Conservation (phyloP, 805 yeast species). For the Starmerella gropengiesseri region DNA sequence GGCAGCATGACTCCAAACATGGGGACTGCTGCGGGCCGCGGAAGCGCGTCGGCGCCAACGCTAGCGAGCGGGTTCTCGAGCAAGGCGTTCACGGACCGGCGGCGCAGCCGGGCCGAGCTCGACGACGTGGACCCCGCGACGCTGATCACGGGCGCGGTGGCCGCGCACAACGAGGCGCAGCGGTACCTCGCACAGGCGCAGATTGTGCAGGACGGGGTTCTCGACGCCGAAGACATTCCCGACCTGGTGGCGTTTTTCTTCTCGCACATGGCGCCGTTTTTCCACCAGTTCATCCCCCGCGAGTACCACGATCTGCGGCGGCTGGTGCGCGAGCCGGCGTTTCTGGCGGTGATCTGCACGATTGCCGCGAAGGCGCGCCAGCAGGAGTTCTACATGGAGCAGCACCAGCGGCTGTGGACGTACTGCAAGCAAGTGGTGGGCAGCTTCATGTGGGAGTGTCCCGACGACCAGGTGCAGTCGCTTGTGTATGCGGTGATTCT, state of each 20-base stretch:
- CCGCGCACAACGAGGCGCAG: neutral
- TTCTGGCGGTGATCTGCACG: slow-evolving; percentile 9
- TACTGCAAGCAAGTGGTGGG: slow-evolving; percentile 7
- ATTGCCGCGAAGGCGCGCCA: slow-evolving; percentile 10
- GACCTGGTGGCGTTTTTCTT: slow-evolving; percentile 10
- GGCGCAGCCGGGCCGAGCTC: neutral
- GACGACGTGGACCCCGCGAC: neutral
- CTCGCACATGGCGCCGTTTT: slow-evolving; percentile 10
- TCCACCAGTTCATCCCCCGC: slow-evolving; percentile 8
- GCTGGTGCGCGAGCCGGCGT: slow-evolving; percentile 10
- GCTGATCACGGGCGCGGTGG: neutral
- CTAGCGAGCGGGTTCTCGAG: neutral
- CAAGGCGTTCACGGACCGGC: neutral
- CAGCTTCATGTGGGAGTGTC: slow-evolving; percentile 11
- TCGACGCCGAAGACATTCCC: slow-evolving; percentile 10
- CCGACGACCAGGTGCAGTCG: slow-evolving; percentile 8
- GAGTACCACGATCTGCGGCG: slow-evolving; percentile 11
- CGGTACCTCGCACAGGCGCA: slow-evolving; percentile 2
- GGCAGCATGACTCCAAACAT: too few species aligned
- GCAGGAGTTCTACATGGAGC: neutral
- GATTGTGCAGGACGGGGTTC: slow-evolving; percentile 7
- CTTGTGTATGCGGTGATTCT: slow-evolving; percentile 40
- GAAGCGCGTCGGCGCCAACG: neutral
- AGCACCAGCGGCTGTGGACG: slow-evolving; percentile 11
- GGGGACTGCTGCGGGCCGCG: neutral